A percentile compares a stretch with the other conserved stretches of the same genome.
Conservation (phyloP, 2,329 filamentous ascomycete genomes). For the Pezicula carpinea region DNA sequence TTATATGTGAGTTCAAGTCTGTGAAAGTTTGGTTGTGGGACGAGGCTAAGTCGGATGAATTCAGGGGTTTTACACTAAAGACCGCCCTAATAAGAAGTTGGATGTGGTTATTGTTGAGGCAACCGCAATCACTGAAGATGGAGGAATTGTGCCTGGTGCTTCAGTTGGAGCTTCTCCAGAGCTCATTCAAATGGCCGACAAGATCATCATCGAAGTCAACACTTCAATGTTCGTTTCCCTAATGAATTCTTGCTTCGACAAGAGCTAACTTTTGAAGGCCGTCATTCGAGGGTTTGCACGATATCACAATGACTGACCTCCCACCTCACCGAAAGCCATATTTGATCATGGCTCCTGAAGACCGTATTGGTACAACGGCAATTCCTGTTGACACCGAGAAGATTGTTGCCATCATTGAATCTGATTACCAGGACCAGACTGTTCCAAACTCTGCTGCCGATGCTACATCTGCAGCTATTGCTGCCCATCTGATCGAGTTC, state of each 20-base stretch:
- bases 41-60: constrained; percentile 7
- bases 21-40: background rate
- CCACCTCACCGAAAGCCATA: constrained; percentile 80
- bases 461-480: constrained; percentile 67
- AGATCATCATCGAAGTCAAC: constrained; percentile 92
- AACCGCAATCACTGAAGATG: constrained; percentile 81
- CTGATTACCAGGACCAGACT: constrained; percentile 70
- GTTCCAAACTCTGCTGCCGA: constrained; percentile 74
- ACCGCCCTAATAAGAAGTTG: constrained; percentile 65
- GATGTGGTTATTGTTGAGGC: constrained; percentile 85
- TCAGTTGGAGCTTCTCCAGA: constrained; percentile 83
- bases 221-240: constrained; percentile 51
- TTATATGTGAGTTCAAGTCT: constrained; percentile 57
- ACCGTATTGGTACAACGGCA: constrained; percentile 77
- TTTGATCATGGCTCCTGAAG: constrained; percentile 78
- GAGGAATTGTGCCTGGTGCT: constrained; percentile 82
- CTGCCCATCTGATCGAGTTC: constrained; percentile 75
- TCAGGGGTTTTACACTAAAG: constrained; percentile 76
- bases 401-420: constrained; percentile 80
- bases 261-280: constrained; percentile 35
- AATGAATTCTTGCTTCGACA: too few species aligned
- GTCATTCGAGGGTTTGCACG: constrained; percentile 82
- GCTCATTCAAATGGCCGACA: constrained; percentile 85
- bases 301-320: constrained; percentile 84
- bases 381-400: constrained; percentile 82